Base-by-base conservation (phyloP, 768 basidiomycete genomes). In the Clathrus columnatus region DNA sequence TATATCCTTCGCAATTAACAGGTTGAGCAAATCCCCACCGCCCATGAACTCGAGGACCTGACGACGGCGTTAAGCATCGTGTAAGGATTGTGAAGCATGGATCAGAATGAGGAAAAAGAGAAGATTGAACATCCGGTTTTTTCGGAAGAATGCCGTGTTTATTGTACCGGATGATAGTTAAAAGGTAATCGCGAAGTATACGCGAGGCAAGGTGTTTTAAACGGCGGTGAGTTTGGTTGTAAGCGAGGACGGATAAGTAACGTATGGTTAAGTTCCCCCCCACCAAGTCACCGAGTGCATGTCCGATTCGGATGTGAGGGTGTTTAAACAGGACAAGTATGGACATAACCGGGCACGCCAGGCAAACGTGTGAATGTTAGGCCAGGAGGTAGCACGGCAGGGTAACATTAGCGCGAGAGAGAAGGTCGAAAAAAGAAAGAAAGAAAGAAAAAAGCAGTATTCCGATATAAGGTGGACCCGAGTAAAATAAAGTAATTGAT, bases 41-140 rank as follows among this genome's bases (percentile, higher is more conserved):
- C 92, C 91, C 91, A 95, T 95, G 70, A 85, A 96, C 66, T 95
- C 89, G 46, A 95, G 79, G 50, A 94, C 81, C 89, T 91, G 41
- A 7, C n/a, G n/a, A n/a, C n/a, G n/a, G 43, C 28, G 14, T 4
- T 10, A 16, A 72, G 62, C 65, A 65, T 65, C 36, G 64, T 61
- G 62, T 42, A 11, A 8, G 29, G 18, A 58, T 54, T 24, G 41
- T 11, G 41, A 42, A 47, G 6, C 20, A 11, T 11, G 27, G 46
- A 18, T 47, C 75, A 67, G 78, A 73, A 80, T 80, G 75, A 74
- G 71, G 74, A 74, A 67, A 73, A 68, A 58, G 54, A 61, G 59
- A 65, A 67, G 50, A 65, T 60, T 66, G 62, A 60, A 57, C 64
- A 66, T 63, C 56, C 43, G 24, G 18, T 60, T 62, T 56, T 7